Evolutionary conservation across 75 land plant species (phyloP).

Genomic region (Azolla pinnata): DNA sequence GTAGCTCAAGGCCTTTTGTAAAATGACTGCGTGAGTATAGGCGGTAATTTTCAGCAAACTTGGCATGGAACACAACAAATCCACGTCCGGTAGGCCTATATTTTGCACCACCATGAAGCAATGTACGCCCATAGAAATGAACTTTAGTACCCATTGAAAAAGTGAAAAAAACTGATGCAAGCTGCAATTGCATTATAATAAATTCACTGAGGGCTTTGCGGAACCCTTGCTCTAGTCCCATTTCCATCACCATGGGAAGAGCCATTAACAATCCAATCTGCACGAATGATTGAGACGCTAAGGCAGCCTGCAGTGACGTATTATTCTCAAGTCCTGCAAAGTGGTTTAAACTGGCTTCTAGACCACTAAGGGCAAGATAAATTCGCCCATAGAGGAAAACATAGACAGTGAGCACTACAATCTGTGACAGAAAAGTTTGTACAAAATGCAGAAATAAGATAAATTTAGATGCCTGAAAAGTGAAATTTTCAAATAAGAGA

Average conservation of each 20-base stretch:
- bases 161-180: slow-evolving; percentile 94
- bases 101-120: slow-evolving; percentile 93
- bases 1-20: slow-evolving; percentile 81
- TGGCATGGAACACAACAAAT: slow-evolving; percentile 91
- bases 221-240: slow-evolving; percentile 90
- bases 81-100: slow-evolving; percentile 87
- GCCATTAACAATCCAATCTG: slow-evolving; percentile 92
- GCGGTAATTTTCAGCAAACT: slow-evolving; percentile 92
- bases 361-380: slow-evolving; percentile 89
- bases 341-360: slow-evolving; percentile 47
- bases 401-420: slow-evolving; percentile 87
- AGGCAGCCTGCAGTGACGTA: slow-evolving; percentile 61
- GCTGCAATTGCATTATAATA: slow-evolving; percentile 85
- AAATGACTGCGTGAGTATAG: slow-evolving; percentile 97
- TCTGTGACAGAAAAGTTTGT: slow-evolving; percentile 26
- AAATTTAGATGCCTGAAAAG: neutral
- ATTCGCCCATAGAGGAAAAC: slow-evolving; percentile 88
- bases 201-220: slow-evolving; percentile 88
- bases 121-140: slow-evolving; percentile 91
- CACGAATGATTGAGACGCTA: slow-evolving; percentile 96
- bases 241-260: slow-evolving; percentile 96
- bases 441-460: neutral
- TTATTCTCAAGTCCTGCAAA: slow-evolving; percentile 38
- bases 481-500: neutral
- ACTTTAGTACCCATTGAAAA: slow-evolving; percentile 92